Evolutionary conservation across 331 rosid genomes (phyloP), one percentile per base, ranked within the genome.

Genomic region (Stylosanthes scabra): DNA sequence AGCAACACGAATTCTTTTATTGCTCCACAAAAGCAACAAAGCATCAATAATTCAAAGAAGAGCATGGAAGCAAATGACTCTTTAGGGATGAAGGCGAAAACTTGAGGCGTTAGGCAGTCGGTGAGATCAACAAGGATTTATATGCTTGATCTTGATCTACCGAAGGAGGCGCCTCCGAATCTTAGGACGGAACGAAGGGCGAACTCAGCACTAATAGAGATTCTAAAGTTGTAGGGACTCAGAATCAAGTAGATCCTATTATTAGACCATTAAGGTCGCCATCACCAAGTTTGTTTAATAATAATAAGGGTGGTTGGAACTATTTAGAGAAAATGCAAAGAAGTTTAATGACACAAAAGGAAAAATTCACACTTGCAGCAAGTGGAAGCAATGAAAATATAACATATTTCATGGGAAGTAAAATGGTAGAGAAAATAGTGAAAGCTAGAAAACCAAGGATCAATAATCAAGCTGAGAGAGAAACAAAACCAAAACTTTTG

Each of bases 371-470:
- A 45, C 44, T 61, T 28, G 70, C 78, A 29, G 10, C 79, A 8
- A 41, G 81, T 29, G 34, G 34, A 2, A 46, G 1, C 56, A 78
- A 44, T 46, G 83, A 66, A 28, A 87, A 62, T 40, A 71, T 67
- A 59, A 51, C 80, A 20, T 79, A 73, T 79, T 78, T 91, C 16
- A 28, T 82, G 75, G 98, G 98, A 51, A 90, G 98, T 79, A 86
- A 83, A 72, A 90, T 93, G 93, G 97, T 90, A 2, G 93, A 93
- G 66, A 93, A 68, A 80, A 74, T 93, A 47, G 79, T 90, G 82
- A 90, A 86, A 74, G 97, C 97, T 20, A 83, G 97, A 85, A 93
- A 84, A 70, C 76, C 65, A 6, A 63, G 71, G 11, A 15, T 59
- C 58, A 74, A 68, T 57, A 74, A 68, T 57, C 88, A 75, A 39